Evolutionary conservation across 495 filamentous ascomycete genomes (phyloP).

Genomic region (Venustampulla echinocandica): DNA sequence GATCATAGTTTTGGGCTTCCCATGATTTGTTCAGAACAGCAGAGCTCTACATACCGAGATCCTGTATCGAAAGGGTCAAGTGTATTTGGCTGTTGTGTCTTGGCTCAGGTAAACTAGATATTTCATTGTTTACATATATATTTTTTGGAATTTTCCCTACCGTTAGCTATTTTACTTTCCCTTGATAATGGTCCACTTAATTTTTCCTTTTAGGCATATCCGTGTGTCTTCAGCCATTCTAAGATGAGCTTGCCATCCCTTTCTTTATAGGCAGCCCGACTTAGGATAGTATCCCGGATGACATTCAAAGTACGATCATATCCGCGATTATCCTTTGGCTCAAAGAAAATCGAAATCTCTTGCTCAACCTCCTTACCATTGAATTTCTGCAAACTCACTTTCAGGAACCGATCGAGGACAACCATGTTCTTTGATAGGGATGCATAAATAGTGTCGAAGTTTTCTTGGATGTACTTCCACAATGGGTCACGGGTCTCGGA

Average conservation of each 20-base stretch:
- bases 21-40: too few species aligned
- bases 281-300: conserved; percentile 54
- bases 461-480: conserved; percentile 75
- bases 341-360: conserved; percentile 70
- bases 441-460: conserved; percentile 61
- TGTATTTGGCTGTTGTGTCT: too few species aligned
- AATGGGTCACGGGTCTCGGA: conserved; percentile 55
- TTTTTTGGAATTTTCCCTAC: too few species aligned
- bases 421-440: conserved; percentile 74
- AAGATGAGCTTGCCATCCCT: conserved; percentile 49
- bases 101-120: too few species aligned
- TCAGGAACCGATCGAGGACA: conserved; percentile 79
- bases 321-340: conserved; percentile 53
- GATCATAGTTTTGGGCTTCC: too few species aligned
- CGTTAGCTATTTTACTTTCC: not conserved
- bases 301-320: conserved; percentile 57
- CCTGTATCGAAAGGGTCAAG: too few species aligned
- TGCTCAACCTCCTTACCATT: conserved; percentile 54
- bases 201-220: conserved; percentile 34
- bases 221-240: conserved; percentile 58
- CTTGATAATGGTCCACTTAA: too few species aligned
- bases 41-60: too few species aligned
- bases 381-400: conserved; percentile 68
- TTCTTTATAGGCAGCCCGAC: conserved; percentile 55
- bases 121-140: too few species aligned